phyloP scores from a whole-genome alignment of 306 rosid species.

The Carpinus viminea region DNA sequence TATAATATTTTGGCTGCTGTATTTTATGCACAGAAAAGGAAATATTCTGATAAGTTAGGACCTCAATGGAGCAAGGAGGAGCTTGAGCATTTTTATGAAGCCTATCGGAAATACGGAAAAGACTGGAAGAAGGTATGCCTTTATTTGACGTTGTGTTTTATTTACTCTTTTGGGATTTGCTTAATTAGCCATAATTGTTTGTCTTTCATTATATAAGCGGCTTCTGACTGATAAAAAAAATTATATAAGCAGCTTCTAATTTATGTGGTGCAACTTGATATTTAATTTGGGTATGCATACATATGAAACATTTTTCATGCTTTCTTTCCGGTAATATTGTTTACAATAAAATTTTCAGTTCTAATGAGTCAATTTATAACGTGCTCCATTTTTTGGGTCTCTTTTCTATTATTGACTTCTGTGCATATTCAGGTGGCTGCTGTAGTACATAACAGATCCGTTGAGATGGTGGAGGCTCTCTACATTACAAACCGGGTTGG shows the following conservation, averaged over 20 bases:
- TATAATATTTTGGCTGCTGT: constrained; percentile 30
- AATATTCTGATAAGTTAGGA: constrained; percentile 78
- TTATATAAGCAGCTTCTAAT: constrained; percentile 10
- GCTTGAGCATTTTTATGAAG: constrained; percentile 76
- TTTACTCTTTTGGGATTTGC: constrained; percentile 12
- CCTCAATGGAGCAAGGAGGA: constrained; percentile 86
- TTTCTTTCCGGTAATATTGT: background rate
- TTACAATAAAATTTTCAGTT: background rate
- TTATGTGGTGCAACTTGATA: background rate
- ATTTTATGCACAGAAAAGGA: constrained; percentile 61
- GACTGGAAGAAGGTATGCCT: constrained; percentile 81
- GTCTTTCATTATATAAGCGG: background rate
- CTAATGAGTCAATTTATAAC: background rate
- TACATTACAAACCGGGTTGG: constrained; percentile 68
- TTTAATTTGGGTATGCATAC: background rate
- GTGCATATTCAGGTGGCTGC: constrained; percentile 63
- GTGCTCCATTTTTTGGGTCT: constrained; percentile 2
- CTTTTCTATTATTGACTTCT: constrained; percentile 21
- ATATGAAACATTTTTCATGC: background rate
- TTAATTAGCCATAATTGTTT: background rate
- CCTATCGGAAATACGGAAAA: constrained; percentile 74
- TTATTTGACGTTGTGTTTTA: constrained; percentile 26
- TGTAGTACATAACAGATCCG: constrained; percentile 47
- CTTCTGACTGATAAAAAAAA: too few species aligned
- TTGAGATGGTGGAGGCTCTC: constrained; percentile 80